Percentiles rank a stretch among this genome's conserved stretches.
These are phyloP conservation scores for Xylaria venustula DNA, from an alignment of 495 filamentous ascomycete species.

Conservation along the genomic window DNA sequence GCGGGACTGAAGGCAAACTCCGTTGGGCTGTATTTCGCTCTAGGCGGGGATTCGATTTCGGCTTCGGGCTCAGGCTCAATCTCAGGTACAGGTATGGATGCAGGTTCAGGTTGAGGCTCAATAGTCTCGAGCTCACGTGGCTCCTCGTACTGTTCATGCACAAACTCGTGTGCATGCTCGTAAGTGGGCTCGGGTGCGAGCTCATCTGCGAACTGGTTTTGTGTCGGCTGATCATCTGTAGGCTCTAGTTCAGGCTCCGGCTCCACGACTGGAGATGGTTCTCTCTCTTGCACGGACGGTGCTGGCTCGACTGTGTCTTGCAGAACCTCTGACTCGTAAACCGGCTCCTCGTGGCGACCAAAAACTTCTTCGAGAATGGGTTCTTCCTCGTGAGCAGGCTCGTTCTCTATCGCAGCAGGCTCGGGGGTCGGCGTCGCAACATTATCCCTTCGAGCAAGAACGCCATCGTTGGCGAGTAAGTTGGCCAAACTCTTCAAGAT, in stretches of 20 bases:
- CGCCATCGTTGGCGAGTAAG: not conserved
- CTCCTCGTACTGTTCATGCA: too few species aligned
- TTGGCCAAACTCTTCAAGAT: conserved; percentile 8
- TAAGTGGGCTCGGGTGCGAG: not conserved
- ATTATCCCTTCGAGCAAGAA: not conserved
- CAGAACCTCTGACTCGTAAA: not conserved
- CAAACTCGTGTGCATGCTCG: too few species aligned
- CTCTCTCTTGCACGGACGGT: not conserved
- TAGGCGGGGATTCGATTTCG: not conserved
- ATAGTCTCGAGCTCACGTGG: not conserved
- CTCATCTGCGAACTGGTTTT: not conserved
- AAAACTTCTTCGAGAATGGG: not conserved
- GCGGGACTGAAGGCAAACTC: not conserved
- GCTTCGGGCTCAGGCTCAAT: not conserved
- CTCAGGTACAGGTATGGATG: not conserved
- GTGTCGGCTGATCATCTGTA: not conserved
- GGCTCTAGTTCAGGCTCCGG: not conserved
- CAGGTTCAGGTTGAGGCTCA: too few species aligned
- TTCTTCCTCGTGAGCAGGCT: not conserved
- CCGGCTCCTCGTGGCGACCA: not conserved
- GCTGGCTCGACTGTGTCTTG: not conserved
- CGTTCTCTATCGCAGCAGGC: not conserved
- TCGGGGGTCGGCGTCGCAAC: not conserved
- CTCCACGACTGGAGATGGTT: not conserved
- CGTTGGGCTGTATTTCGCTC: not conserved